Base-by-base conservation (phyloP, 805 yeast species). In the Starmera amethionina region DNA sequence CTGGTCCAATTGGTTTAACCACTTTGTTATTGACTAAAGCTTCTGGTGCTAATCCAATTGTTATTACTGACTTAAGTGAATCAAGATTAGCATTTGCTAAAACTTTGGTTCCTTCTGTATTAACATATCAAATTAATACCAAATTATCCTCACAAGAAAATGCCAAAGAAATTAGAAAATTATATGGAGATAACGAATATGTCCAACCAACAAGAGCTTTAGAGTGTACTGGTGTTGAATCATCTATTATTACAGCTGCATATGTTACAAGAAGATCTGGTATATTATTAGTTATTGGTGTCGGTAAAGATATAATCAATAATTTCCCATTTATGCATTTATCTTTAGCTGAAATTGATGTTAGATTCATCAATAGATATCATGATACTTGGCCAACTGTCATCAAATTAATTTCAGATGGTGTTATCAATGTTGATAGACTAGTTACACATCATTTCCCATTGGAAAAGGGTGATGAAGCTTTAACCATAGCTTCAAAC, bases 1-100 rank as follows among this genome's bases (percentile, higher is more conserved):
- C 78, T 14, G 79, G 80, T 18, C 79, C 80, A n/a, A 75, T 75
- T 47, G 80, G 80, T 13, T 55, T 74, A 29, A 64, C 70, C 33
- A 56, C 73, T 22, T 64, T 75, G 37, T 46, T 67, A 4, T 52
- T 72, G 36, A 76, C 77, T 10, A 61, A 65, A 30, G 77, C 77
- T 12, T 63, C 70, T 2, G 80, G 80, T 19, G 75, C 76, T 5
- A 61, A 69, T 29, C 79, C 79, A 28, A 46, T 75, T 14, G 68
- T 65, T 15, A 70, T 73, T 46, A 69, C 77, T 5, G 79, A 74
- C 51, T 53, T 74, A 34, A 59, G 65, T 39, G 57, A 55, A 18
- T 59, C 60, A 36, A 63, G 79, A 42, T 58, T 75, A 37, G 63
- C 59, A 30, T 66, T 72, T 44, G 79, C 78, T 14, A 62, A 67